A percentile compares a stretch with the other conserved stretches of the same genome.
These are phyloP conservation scores for Nicotiana paniculata DNA, from an alignment of 257 asterid genomes.

Conservation along the genomic window DNA sequence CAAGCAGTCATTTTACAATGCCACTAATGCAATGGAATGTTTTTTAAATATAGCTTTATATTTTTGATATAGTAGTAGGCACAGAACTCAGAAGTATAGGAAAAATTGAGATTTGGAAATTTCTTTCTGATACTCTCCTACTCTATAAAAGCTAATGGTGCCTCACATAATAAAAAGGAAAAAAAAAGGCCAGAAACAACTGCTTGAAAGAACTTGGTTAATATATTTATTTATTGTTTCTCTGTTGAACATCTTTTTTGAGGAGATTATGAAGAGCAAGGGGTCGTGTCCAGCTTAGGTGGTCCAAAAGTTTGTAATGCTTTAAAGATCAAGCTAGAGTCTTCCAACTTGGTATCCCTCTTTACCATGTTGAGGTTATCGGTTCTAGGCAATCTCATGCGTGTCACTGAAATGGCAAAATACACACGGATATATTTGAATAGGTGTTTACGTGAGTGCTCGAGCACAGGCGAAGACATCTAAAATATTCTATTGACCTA, in stretches of 20 bases:
- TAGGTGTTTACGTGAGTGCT: not conserved
- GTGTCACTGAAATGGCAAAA: not conserved
- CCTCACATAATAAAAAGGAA: not conserved
- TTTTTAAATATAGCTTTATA: not conserved
- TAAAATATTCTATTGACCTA: not conserved
- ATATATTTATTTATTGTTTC: not conserved
- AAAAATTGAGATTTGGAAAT: not conserved
- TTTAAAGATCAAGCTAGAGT: not conserved
- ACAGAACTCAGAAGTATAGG: not conserved
- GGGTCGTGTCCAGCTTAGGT: not conserved
- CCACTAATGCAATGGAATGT: not conserved
- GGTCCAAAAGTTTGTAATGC: conserved; percentile 1
- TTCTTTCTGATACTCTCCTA: not conserved
- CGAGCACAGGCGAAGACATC: not conserved
- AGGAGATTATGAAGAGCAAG: not conserved
- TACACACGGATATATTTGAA: not conserved
- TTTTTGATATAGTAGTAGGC: not conserved
- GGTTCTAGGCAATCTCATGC: not conserved
- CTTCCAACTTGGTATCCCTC: not conserved
- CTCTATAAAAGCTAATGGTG: not conserved
- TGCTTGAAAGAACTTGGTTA: not conserved
- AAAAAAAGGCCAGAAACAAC: not conserved
- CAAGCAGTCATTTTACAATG: not conserved
- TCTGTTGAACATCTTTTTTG: not conserved
- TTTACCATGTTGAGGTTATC: not conserved